These are phyloP conservation scores for Rhodotorula babjevae DNA, from an alignment of 768 basidiomycete species.

Conservation along the genomic window DNA sequence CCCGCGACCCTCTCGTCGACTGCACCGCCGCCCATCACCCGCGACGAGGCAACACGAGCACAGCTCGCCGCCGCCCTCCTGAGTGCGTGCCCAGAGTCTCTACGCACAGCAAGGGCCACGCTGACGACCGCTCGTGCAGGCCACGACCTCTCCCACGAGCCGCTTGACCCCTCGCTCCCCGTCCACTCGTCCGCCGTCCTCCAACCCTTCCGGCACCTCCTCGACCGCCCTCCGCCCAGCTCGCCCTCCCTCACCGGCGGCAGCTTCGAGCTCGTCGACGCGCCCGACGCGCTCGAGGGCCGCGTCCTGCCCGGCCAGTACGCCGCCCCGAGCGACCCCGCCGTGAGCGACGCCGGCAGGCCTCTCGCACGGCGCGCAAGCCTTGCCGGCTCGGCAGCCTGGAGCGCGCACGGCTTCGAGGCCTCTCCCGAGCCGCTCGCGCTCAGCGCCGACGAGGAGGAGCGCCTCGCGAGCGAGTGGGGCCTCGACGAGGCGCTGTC, in stretches of 20 bases:
- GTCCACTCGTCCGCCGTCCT: slow-evolving; percentile 19
- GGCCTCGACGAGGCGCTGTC: slow-evolving; percentile 11
- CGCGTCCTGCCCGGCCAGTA: neutral
- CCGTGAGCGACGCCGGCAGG: neutral
- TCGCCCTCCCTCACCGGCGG: neutral
- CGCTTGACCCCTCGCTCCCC: neutral
- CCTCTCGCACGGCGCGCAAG: neutral
- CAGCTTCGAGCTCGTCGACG: slow-evolving; percentile 8
- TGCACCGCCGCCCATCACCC: neutral
- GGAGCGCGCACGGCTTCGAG: neutral
- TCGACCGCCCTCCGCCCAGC: neutral
- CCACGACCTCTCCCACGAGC: slow-evolving; percentile 1
- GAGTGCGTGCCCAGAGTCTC: neutral
- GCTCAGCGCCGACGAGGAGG: slow-evolving; percentile 19
- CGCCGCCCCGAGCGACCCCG: neutral
- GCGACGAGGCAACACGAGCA: neutral
- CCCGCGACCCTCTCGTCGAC: neutral
- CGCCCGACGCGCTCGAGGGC: neutral
- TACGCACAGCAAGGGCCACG: neutral
- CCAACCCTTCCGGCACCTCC: slow-evolving; percentile 17
- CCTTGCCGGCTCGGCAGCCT: neutral
- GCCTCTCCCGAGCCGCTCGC: neutral
- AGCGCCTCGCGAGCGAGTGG: slow-evolving; percentile 31
- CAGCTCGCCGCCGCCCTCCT: slow-evolving; percentile 20
- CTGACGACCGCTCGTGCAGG: neutral